Base-by-base conservation (phyloP, 192 early-diverging fungal species). In the Phycomyces nitens region DNA sequence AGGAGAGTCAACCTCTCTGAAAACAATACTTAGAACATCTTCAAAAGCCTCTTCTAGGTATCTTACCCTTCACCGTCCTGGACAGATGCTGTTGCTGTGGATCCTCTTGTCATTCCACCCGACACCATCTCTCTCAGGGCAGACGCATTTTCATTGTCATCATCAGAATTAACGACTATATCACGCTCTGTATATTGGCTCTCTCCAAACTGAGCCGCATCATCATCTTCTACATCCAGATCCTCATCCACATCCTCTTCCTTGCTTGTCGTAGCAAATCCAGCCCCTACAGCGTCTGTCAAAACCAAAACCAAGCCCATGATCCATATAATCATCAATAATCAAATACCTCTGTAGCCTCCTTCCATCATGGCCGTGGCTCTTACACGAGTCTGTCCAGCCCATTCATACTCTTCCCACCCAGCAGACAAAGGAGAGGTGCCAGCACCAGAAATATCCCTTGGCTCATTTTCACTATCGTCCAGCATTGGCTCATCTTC, bases 351-450 rank as follows among this genome's bases (percentile, higher is more conserved):
- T 29, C 75, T 75, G 66, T 80, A 85, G 2, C 90, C 88, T 39
- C 92, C 93, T 65, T 94, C 89, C 63, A 94, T 72, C 73, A 95
- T 75, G 0, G 93, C 80, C 0, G 92, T 89, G 2, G 86, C 89
- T 7, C 94, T 80, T 12, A 95, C 80, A 3, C 93, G 83, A 3
- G 79, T 82, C 71, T 92, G 84, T 1, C 94, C 93, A 0, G 85
- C 89, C 91, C 92, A 94, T 29, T 81, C 84, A 42, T 95, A 94
- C 61, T 88, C 85, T 27, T 92, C 89, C 73, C 84, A 87, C 4
- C 70, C 70, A 56, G 24, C 50, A 47, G 49, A 24, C 20, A 40
- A 44, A 14, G 54, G 42, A 22, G 55, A 53, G 11, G 62, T 27
- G 12, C 12, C 18, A 10, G 52, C 26, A 14, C 18, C 44, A n/a